phyloP scores from a whole-genome alignment of 768 basidiomycete species.

The Neoboletus brunneissimus region DNA sequence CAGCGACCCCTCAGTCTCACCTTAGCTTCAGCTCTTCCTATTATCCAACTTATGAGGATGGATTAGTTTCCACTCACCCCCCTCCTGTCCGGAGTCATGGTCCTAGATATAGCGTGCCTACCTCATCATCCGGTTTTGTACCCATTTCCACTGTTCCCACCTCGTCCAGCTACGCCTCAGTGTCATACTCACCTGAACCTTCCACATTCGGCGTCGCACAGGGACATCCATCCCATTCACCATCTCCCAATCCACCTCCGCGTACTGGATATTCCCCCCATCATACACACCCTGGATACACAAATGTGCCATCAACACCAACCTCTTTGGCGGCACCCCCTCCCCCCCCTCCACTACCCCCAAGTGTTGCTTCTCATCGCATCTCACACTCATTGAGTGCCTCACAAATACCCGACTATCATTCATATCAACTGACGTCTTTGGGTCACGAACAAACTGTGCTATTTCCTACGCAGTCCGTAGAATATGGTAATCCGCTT shows the following conservation, averaged over 20 bases:
- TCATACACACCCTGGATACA: conserved; percentile 11
- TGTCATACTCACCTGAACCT: conserved; percentile 35
- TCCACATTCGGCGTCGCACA: conserved; percentile 33
- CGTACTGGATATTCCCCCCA: conserved; percentile 22
- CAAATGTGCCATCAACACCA: conserved; percentile 9
- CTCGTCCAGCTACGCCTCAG: conserved; percentile 36
- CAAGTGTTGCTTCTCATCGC: conserved; percentile 14
- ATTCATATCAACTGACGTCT: conserved; percentile 20
- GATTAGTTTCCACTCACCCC: conserved; percentile 27
- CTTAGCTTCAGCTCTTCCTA: conserved; percentile 38
- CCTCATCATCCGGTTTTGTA: conserved; percentile 66
- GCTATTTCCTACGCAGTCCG: conserved; percentile 26
- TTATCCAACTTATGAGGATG: conserved; percentile 45
- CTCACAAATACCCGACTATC: conserved; percentile 28
- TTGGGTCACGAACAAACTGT: conserved; percentile 19
- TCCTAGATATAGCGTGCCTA: conserved; percentile 65
- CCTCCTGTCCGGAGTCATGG: conserved; percentile 41
- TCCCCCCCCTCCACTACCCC: conserved; percentile 8
- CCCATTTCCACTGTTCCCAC: conserved; percentile 43
- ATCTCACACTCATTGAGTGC: conserved; percentile 30
- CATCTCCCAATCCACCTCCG: conserved; percentile 19
- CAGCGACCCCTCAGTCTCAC: conserved; percentile 36
- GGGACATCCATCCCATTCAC: conserved; percentile 41
- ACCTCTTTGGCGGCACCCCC: conserved; percentile 1
- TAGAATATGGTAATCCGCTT: conserved; percentile 19